A percentile compares a stretch with the other conserved stretches of the same genome.
Conservation (phyloP, 2,329 filamentous ascomycete species). For the Hymenoscyphus albidus region DNA sequence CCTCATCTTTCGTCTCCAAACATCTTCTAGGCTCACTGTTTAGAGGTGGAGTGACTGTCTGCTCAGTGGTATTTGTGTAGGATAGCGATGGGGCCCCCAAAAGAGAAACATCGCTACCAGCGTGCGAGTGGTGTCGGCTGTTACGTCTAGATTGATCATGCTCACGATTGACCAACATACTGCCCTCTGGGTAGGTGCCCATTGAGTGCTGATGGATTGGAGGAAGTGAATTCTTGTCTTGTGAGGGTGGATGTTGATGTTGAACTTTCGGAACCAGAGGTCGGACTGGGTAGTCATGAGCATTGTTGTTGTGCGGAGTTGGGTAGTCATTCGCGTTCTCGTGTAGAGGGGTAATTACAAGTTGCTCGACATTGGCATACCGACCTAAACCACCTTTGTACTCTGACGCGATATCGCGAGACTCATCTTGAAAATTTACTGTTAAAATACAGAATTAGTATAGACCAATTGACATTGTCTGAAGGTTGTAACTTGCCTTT, state of each 20-base stretch:
- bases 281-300: constrained; percentile 27
- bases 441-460: constrained; percentile 22
- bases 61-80: constrained; percentile 32
- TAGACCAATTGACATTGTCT: not conserved
- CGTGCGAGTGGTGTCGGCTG: constrained; percentile 34
- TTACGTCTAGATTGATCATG: constrained; percentile 28
- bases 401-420: constrained; percentile 82
- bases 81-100: constrained; percentile 39
- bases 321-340: constrained; percentile 29
- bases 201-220: constrained; percentile 30
- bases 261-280: constrained; percentile 15
- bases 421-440: constrained; percentile 85
- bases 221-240: constrained; percentile 29
- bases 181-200: constrained; percentile 25
- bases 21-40: constrained; percentile 52
- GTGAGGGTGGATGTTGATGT: not conserved
- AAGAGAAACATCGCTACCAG: constrained; percentile 31
- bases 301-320: constrained; percentile 32
- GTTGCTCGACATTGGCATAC: constrained; percentile 57
- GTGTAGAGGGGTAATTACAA: constrained; percentile 33
- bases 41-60: constrained; percentile 36
- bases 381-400: constrained; percentile 74
- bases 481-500: constrained; percentile 41
- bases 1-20: constrained; percentile 71
- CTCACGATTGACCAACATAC: constrained; percentile 27